These are phyloP conservation scores for Microcos paniculata DNA, from an alignment of 345 rosid species.

Conservation along the genomic window DNA sequence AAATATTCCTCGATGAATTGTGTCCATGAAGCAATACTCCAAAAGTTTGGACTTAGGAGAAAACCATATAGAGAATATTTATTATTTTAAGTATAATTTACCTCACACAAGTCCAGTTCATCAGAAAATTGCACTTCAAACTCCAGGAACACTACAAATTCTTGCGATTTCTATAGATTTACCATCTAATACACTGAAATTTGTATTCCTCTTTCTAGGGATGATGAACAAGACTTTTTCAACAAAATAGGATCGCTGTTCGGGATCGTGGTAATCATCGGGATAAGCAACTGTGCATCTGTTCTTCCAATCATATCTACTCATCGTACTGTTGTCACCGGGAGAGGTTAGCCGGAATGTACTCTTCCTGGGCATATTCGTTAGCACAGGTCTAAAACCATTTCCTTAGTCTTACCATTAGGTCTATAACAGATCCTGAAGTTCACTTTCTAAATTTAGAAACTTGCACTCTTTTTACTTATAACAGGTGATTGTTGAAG, in stretches of 20 bases:
- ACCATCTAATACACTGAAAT: background rate
- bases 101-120: background rate
- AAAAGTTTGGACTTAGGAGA: too few species aligned
- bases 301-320: slow-evolving; percentile 40
- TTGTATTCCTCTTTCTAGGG: slow-evolving; percentile 23
- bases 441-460: background rate
- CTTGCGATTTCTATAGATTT: background rate
- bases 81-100: too few species aligned
- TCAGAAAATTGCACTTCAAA: background rate
- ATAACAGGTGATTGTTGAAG: slow-evolving; percentile 38
- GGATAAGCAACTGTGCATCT: slow-evolving; percentile 39
- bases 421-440: background rate
- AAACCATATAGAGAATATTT: too few species aligned
- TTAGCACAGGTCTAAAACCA: slow-evolving; percentile 49
- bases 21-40: too few species aligned
- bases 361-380: slow-evolving; percentile 58
- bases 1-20: too few species aligned
- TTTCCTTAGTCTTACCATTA: background rate
- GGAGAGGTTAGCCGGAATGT: slow-evolving; percentile 62
- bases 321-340: slow-evolving; percentile 43
- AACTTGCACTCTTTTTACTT: background rate
- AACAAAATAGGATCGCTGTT: slow-evolving; percentile 46
- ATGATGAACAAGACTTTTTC: slow-evolving; percentile 49
- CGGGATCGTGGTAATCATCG: slow-evolving; percentile 14
- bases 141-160: background rate